These are phyloP conservation scores for Saccharomycopsis sp. DNA, from an alignment of 805 yeast genomes.

Conservation along the genomic window DNA sequence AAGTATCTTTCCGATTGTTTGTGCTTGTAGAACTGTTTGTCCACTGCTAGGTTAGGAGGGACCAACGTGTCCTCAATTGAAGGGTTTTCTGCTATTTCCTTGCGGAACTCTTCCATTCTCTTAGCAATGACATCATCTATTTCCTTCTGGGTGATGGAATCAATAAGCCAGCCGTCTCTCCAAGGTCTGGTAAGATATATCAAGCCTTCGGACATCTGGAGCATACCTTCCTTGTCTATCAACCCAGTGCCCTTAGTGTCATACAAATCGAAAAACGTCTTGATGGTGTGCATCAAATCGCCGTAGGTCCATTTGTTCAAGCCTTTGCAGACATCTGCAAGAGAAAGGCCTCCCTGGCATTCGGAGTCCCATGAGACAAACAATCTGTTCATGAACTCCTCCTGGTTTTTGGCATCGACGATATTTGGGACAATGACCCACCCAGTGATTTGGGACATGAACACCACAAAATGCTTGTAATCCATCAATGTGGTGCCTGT, in stretches of 20 bases:
- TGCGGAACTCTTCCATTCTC: conserved; percentile 40
- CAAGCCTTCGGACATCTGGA: conserved; percentile 82
- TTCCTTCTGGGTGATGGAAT: conserved; percentile 51
- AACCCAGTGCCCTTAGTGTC: conserved; percentile 52
- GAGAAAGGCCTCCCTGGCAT: conserved; percentile 46
- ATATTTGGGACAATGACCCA: conserved; percentile 49
- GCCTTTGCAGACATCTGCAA: conserved; percentile 68
- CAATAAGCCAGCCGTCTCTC: conserved; percentile 66
- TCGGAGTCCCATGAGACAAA: conserved; percentile 68
- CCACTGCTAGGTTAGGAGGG: conserved; percentile 56
- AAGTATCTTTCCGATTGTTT: conserved; percentile 76
- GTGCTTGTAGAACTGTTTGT: conserved; percentile 52
- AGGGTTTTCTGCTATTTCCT: conserved; percentile 25
- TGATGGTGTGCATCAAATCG: conserved; percentile 72
- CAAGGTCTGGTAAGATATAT: conserved; percentile 78
- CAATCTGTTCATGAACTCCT: conserved; percentile 52
- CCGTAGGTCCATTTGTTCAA: conserved; percentile 59
- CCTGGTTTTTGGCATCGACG: conserved; percentile 33
- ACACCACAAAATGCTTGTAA: conserved; percentile 59
- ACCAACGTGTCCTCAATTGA: conserved; percentile 36
- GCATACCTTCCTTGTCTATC: conserved; percentile 70
- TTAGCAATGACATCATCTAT: conserved; percentile 67
- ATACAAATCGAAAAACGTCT: conserved; percentile 73
- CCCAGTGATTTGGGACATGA: conserved; percentile 73
- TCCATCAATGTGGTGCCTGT: conserved; percentile 59